Conservation (phyloP, 164 flowering plant species). For the Aristolochia californica region DNA sequence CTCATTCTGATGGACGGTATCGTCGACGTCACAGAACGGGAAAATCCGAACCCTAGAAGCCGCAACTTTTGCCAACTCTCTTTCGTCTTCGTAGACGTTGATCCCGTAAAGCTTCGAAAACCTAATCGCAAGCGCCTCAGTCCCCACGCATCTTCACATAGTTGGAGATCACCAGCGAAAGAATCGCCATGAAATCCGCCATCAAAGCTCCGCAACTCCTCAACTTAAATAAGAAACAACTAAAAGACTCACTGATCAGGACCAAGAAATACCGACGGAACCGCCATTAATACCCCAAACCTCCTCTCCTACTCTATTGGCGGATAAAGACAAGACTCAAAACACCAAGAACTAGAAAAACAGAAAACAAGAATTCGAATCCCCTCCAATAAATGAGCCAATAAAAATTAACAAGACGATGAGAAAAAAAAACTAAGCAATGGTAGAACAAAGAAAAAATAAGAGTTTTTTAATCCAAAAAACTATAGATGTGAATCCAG, state of each 20-base stretch:
- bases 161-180: not conserved
- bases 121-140: not conserved
- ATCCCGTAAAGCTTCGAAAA: not conserved
- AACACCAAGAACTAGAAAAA: not conserved
- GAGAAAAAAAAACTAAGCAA: too few relatives aligned
- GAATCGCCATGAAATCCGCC: not conserved
- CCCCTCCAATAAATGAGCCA: too few relatives aligned
- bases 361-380: not conserved
- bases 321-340: not conserved
- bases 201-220: not conserved
- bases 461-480: too few relatives aligned
- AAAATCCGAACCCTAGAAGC: conserved; percentile 5
- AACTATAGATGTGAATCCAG: too few relatives aligned
- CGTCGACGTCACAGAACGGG: conserved; percentile 8
- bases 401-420: too few relatives aligned
- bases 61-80: conserved; percentile 4
- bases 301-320: not conserved
- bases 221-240: not conserved
- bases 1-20: conserved; percentile 78
- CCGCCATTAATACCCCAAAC: not conserved
- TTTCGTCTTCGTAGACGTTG: conserved; percentile 1
- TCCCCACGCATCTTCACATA: not conserved
- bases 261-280: conserved; percentile 1
- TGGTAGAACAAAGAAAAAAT: too few relatives aligned
- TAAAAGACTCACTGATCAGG: not conserved